These are phyloP conservation scores for Epichloe festucae DNA, from an alignment of 2,329 filamentous ascomycete species.

Conservation along the genomic window DNA sequence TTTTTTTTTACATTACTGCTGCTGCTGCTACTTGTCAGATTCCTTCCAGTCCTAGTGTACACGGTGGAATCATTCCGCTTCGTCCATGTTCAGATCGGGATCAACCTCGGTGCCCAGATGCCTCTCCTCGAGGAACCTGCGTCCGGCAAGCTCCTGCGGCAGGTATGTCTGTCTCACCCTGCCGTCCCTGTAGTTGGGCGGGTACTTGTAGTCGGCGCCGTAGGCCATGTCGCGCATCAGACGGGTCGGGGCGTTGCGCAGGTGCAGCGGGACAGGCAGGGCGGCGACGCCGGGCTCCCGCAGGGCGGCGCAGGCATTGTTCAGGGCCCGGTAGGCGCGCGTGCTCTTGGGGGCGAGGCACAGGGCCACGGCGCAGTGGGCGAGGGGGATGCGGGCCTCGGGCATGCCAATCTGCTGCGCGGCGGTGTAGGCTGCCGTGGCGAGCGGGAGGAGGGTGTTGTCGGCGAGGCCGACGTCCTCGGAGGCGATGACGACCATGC, in stretches of 20 bases:
- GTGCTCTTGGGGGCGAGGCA: slow-evolving; percentile 76
- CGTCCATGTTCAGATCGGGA: slow-evolving; percentile 41
- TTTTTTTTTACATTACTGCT: too few species aligned
- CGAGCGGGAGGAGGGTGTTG: slow-evolving; percentile 68
- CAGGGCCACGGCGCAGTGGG: slow-evolving; percentile 74
- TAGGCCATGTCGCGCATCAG: slow-evolving; percentile 90
- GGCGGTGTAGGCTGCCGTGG: slow-evolving; percentile 75
- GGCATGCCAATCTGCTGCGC: slow-evolving; percentile 91
- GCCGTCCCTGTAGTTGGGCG: slow-evolving; percentile 77
- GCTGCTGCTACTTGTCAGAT: too few species aligned
- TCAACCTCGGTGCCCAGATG: slow-evolving; percentile 74
- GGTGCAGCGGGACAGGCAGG: slow-evolving; percentile 71
- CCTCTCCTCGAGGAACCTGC: slow-evolving; percentile 63
- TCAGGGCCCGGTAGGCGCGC: slow-evolving; percentile 68
- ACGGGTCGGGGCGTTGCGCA: slow-evolving; percentile 83
- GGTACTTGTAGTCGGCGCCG: slow-evolving; percentile 90
- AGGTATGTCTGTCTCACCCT: slow-evolving; percentile 79
- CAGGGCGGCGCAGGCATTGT: slow-evolving; percentile 66
- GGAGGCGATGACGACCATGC: slow-evolving; percentile 87
- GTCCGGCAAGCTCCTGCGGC: slow-evolving; percentile 59
- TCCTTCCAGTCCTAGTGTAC: too few species aligned
- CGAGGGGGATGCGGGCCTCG: slow-evolving; percentile 83
- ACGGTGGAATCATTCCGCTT: neutral
- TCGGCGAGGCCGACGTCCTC: slow-evolving; percentile 91
- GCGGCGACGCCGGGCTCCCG: slow-evolving; percentile 72